Percentiles rank a stretch among this genome's conserved stretches.
phyloP scores from a whole-genome alignment of 2,329 filamentous ascomycete species.

The Alternaria sp. region DNA sequence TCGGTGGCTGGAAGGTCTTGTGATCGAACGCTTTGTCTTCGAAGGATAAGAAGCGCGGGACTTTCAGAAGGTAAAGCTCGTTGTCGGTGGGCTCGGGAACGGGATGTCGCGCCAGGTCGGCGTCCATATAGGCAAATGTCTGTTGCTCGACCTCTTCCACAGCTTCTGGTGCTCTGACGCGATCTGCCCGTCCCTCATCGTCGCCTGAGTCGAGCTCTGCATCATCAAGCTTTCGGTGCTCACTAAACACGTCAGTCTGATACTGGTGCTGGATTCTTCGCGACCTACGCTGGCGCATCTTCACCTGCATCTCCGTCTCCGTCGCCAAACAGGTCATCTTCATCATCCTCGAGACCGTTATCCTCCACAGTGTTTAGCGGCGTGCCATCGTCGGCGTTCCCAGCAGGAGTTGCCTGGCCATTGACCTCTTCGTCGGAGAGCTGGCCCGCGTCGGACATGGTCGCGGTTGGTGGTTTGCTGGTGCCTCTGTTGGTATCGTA shows the following conservation, averaged over 20 bases:
- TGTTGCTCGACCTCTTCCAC: slow-evolving; percentile 60
- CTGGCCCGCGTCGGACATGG: slow-evolving; percentile 49
- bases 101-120: slow-evolving; percentile 71
- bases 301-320: slow-evolving; percentile 33
- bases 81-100: slow-evolving; percentile 74
- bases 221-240: slow-evolving; percentile 62
- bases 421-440: slow-evolving; percentile 46
- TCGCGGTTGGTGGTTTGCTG: slow-evolving; percentile 5
- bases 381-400: slow-evolving; percentile 36
- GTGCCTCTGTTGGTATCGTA: neutral
- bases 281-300: slow-evolving; percentile 38
- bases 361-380: slow-evolving; percentile 43
- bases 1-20: slow-evolving; percentile 69
- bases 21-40: slow-evolving; percentile 71
- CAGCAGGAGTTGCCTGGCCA: slow-evolving; percentile 38
- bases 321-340: slow-evolving; percentile 57
- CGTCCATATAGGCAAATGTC: slow-evolving; percentile 65
- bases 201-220: slow-evolving; percentile 68
- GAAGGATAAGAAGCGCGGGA: slow-evolving; percentile 75
- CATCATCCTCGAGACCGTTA: slow-evolving; percentile 43
- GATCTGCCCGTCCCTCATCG: slow-evolving; percentile 69
- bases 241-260: slow-evolving; percentile 35
- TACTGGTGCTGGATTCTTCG: slow-evolving; percentile 30
- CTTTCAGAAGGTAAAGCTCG: slow-evolving; percentile 72
- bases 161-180: slow-evolving; percentile 54